A percentile compares a stretch with the other conserved stretches of the same genome.
Conservation (phyloP, 2,329 filamentous ascomycete species). For the Talaromyces rugulosus region DNA sequence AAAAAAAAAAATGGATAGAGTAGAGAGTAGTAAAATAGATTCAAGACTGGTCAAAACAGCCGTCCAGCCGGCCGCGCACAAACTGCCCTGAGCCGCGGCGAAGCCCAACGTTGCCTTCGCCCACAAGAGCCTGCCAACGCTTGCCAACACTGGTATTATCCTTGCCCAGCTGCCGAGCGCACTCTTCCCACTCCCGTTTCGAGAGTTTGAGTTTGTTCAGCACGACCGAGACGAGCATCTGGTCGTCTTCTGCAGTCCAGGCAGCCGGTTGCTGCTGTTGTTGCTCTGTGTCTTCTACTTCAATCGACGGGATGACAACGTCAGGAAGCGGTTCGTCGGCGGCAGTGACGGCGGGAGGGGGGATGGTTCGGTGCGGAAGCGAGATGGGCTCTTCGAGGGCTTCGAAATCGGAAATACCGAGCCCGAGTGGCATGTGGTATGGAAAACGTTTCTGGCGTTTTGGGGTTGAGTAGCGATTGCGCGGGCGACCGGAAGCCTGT, state of each 20-base stretch:
- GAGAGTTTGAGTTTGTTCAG: constrained; percentile 43
- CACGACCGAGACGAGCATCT: constrained; percentile 39
- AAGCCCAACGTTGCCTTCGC: constrained; percentile 41
- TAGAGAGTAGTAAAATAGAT: neutral
- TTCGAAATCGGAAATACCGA: constrained; percentile 42
- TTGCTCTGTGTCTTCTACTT: constrained; percentile 21
- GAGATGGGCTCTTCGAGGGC: constrained; percentile 24
- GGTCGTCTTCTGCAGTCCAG: constrained; percentile 41
- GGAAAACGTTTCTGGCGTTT: constrained; percentile 42
- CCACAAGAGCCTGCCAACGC: constrained; percentile 40
- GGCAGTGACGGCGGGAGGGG: constrained; percentile 16
- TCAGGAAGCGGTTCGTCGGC: constrained; percentile 15
- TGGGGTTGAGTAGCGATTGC: constrained; percentile 37
- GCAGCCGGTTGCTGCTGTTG: constrained; percentile 9
- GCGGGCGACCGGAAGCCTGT: constrained; percentile 10
- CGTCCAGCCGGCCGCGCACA: constrained; percentile 22
- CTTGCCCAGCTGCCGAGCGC: constrained; percentile 39
- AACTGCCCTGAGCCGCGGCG: constrained; percentile 26
- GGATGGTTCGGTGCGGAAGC: neutral
- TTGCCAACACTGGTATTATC: constrained; percentile 37
- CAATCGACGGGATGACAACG: constrained; percentile 34
- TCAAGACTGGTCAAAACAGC: constrained; percentile 21
- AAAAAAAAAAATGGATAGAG: constrained; percentile 5
- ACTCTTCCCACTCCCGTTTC: constrained; percentile 43
- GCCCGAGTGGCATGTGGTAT: constrained; percentile 41